These are phyloP conservation scores for Pleurotus platypus DNA, from an alignment of 768 basidiomycete species.

Conservation along the genomic window DNA sequence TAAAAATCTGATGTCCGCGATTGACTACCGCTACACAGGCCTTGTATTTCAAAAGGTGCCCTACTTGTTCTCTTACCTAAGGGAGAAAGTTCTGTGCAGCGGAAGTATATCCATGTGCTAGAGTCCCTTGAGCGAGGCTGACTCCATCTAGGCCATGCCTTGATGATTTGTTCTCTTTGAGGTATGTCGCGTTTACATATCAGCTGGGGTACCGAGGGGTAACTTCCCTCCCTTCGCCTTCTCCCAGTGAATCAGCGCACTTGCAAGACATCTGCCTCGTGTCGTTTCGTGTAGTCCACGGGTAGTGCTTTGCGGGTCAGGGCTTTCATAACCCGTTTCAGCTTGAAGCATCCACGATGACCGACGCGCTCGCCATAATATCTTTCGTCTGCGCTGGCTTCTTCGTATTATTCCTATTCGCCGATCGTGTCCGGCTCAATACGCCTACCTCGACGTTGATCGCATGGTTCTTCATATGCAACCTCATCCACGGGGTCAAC, in stretches of 20 bases:
- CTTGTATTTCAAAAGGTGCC: conserved; percentile 1
- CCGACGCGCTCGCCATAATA: conserved; percentile 30
- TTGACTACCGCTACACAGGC: background rate
- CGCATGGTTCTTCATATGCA: conserved; percentile 36
- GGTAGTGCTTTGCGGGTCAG: conserved; percentile 6
- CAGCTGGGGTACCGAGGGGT: background rate
- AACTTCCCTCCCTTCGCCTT: conserved; percentile 4
- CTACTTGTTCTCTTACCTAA: conserved; percentile 7
- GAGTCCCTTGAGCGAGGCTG: conserved; percentile 1
- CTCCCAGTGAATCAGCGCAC: background rate
- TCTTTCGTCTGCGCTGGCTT: conserved; percentile 40
- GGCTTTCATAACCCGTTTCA: background rate
- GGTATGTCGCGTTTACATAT: conserved; percentile 6
- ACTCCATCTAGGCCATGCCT: background rate
- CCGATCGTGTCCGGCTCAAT: conserved; percentile 40
- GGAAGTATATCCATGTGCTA: conserved; percentile 4
- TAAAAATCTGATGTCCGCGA: background rate
- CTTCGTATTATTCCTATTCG: conserved; percentile 36
- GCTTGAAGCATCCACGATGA: conserved; percentile 22
- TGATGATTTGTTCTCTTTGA: conserved; percentile 4
- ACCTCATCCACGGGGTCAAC: conserved; percentile 47
- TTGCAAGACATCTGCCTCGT: background rate
- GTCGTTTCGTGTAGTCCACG: background rate
- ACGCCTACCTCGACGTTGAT: conserved; percentile 44
- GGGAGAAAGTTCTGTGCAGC: background rate